Evolutionary conservation across 139 green algal species (phyloP).

Genomic region (Chlamydomonas applanata): DNA sequence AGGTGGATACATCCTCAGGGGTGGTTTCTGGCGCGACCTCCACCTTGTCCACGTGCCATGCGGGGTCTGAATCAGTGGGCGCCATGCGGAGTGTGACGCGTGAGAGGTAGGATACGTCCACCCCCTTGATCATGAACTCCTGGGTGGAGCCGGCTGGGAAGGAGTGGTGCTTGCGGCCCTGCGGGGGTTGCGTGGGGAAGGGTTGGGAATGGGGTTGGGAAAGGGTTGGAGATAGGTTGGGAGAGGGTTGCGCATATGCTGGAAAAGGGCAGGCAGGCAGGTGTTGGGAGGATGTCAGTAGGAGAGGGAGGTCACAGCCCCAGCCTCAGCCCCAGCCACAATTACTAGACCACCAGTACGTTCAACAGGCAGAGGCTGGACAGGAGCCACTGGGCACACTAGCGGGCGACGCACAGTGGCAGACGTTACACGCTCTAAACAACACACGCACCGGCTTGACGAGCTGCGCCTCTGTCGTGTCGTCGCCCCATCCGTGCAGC

Average conservation of each 20-base stretch:
- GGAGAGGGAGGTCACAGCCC: too few species aligned
- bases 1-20: not conserved
- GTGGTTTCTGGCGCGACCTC: not conserved
- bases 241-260: too few species aligned
- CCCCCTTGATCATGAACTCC: not conserved
- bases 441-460: constrained; percentile 1
- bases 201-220: too few species aligned
- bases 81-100: constrained; percentile 9
- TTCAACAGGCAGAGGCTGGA: too few species aligned
- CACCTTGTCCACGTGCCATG: constrained; percentile 11
- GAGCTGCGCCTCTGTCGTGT: not conserved
- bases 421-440: not conserved
- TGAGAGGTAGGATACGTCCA: constrained; percentile 1
- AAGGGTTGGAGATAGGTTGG: too few species aligned
- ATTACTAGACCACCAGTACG: too few species aligned
- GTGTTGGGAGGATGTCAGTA: too few species aligned
- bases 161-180: not conserved
- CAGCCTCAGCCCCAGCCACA: too few species aligned
- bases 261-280: too few species aligned
- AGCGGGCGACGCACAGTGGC: too few species aligned
- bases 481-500: constrained; percentile 2
- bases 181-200: too few species aligned
- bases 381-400: too few species aligned
- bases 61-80: constrained; percentile 12
- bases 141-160: not conserved